A percentile compares a stretch with the other conserved stretches of the same genome.
Evolutionary conservation across 2,329 filamentous ascomycete genomes (phyloP).

Genomic region (Diaporthe citrichinensis): DNA sequence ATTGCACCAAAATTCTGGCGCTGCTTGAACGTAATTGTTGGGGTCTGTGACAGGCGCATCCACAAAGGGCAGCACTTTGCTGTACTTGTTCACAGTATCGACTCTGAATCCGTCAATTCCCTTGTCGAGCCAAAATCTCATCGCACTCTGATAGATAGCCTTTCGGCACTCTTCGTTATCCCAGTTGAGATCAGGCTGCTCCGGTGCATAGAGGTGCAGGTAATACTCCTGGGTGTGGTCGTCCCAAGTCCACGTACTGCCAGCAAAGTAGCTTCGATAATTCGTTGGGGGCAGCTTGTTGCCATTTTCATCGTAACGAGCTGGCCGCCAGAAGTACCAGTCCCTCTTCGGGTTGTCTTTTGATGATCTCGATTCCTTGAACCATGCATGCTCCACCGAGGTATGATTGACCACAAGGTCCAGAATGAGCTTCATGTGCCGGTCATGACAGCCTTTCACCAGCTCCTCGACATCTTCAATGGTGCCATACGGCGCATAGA

Average conservation of each 20-base stretch:
- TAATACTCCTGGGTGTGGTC: conserved; percentile 67
- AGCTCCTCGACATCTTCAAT: conserved; percentile 76
- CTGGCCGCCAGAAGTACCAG: conserved; percentile 77
- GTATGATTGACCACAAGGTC: conserved; percentile 84
- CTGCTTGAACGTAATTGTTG: conserved; percentile 56
- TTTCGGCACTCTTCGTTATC: conserved; percentile 75
- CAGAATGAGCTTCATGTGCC: conserved; percentile 77
- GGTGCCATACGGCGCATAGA: conserved; percentile 77
- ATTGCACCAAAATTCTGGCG: conserved; percentile 67
- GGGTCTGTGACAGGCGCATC: conserved; percentile 63
- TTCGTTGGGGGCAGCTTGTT: conserved; percentile 72
- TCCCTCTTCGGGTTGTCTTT: conserved; percentile 67
- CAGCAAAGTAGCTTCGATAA: conserved; percentile 63
- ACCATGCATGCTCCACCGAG: conserved; percentile 68
- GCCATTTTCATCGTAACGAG: conserved; percentile 67
- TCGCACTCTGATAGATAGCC: conserved; percentile 76
- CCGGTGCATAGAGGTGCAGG: conserved; percentile 73
- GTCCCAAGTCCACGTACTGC: conserved; percentile 68
- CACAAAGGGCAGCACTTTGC: conserved; percentile 70
- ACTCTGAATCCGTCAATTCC: conserved; percentile 77
- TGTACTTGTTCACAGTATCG: conserved; percentile 78
- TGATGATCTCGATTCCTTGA: conserved; percentile 66
- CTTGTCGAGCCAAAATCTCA: conserved; percentile 81
- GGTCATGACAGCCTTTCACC: conserved; percentile 70
- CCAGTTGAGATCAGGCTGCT: conserved; percentile 86